Conservation (phyloP, 1,284 basidiomycete genomes). For the Naganishia cerealis region DNA sequence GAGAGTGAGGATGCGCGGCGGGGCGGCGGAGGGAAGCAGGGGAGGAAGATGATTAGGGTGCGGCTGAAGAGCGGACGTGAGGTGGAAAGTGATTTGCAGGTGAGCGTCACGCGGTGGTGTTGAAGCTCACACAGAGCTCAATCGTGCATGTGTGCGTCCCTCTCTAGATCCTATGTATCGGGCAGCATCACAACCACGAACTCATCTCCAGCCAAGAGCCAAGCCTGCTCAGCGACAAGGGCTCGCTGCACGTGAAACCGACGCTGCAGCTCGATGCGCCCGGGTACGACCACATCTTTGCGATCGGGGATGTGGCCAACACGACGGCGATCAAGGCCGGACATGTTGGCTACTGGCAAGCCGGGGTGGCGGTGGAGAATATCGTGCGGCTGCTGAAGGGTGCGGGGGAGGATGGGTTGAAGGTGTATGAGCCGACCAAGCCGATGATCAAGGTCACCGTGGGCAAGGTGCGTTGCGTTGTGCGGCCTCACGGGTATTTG, state of each 20-base stretch:
- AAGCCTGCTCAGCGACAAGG: slow-evolving; percentile 35
- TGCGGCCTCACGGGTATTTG: neutral
- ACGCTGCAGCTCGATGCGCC: slow-evolving; percentile 62
- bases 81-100: slow-evolving; percentile 60
- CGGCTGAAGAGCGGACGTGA: slow-evolving; percentile 31
- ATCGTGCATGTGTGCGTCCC: neutral
- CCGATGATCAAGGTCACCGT: slow-evolving; percentile 72
- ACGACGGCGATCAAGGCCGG: slow-evolving; percentile 60
- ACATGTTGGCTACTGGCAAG: slow-evolving; percentile 68
- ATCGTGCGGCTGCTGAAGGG: slow-evolving; percentile 49
- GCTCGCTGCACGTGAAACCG: slow-evolving; percentile 61
- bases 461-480: slow-evolving; percentile 55
- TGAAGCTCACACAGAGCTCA: neutral
- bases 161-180: slow-evolving; percentile 68
- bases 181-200: slow-evolving; percentile 69
- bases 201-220: slow-evolving; percentile 55
- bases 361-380: slow-evolving; percentile 52
- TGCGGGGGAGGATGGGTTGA: slow-evolving; percentile 52
- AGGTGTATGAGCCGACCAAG: slow-evolving; percentile 60
- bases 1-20: slow-evolving; percentile 14
- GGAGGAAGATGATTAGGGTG: slow-evolving; percentile 31
- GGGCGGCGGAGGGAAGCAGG: neutral
- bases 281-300: slow-evolving; percentile 50
- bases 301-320: slow-evolving; percentile 43
- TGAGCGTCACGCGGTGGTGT: slow-evolving; percentile 44